These are phyloP conservation scores for Aureobasidium sp. DNA, from an alignment of 2,329 filamentous ascomycete species.

Conservation along the genomic window DNA sequence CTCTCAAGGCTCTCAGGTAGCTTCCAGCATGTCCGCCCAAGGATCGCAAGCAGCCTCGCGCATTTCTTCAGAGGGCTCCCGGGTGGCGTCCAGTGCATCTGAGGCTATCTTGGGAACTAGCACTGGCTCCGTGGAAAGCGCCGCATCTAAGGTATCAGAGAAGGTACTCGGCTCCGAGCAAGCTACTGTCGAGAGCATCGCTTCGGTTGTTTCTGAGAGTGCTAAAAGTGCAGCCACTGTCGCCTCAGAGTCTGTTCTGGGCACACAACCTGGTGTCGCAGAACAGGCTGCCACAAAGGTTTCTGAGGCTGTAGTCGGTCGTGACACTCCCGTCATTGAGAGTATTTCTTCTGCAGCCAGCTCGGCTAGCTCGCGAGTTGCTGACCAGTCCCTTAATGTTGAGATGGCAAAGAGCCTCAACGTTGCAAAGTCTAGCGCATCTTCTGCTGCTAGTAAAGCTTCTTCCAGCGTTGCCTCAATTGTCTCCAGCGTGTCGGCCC, in stretches of 20 bases:
- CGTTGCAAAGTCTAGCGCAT: slow-evolving; percentile 19
- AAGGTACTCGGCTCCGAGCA: slow-evolving; percentile 23
- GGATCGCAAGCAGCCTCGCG: background rate
- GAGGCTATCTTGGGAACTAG: slow-evolving; percentile 30
- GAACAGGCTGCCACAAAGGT: slow-evolving; percentile 28
- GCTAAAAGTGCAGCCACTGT: slow-evolving; percentile 14
- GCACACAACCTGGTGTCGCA: slow-evolving; percentile 18
- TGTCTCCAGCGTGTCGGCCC: slow-evolving; percentile 18
- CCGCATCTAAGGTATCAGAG: slow-evolving; percentile 45
- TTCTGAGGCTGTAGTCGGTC: slow-evolving; percentile 18
- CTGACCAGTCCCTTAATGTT: slow-evolving; percentile 15
- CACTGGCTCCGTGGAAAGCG: slow-evolving; percentile 41
- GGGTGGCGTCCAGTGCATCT: slow-evolving; percentile 20
- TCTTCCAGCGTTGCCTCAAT: slow-evolving; percentile 20
- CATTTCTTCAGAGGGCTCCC: slow-evolving; percentile 16
- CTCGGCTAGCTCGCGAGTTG: background rate
- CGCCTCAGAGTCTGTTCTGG: slow-evolving; percentile 11
- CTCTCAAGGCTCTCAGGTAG: slow-evolving; percentile 26
- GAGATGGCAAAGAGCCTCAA: slow-evolving; percentile 27
- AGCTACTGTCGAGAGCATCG: slow-evolving; percentile 10
- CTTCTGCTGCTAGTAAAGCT: slow-evolving; percentile 7
- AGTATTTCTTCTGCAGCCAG: slow-evolving; percentile 25
- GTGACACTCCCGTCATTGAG: slow-evolving; percentile 19
- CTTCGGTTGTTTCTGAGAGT: slow-evolving; percentile 17
- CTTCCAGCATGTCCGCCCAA: slow-evolving; percentile 16